Percentiles rank a stretch among this genome's conserved stretches.
These are phyloP conservation scores for Rhododendron mucronatum DNA, from an alignment of 148 eudicot species.

Conservation along the genomic window DNA sequence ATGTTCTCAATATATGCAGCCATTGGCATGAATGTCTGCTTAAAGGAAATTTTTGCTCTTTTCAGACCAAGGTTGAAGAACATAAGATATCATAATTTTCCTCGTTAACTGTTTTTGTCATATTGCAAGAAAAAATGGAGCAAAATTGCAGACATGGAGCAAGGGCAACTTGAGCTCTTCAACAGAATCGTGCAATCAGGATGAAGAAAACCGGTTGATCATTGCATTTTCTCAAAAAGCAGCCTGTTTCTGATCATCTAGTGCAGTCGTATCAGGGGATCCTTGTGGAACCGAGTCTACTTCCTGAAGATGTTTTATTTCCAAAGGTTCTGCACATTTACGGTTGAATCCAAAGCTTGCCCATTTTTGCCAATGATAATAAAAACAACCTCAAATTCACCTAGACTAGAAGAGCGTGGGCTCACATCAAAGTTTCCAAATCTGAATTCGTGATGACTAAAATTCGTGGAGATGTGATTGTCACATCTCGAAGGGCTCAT, in stretches of 20 bases:
- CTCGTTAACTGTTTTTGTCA: not conserved
- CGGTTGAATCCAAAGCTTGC: not conserved
- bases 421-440: not conserved
- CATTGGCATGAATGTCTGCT: not conserved
- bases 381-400: not conserved
- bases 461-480: not conserved
- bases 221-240: not conserved
- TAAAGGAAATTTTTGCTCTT: not conserved
- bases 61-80: not conserved
- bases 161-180: not conserved
- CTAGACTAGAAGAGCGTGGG: not conserved
- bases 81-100: not conserved
- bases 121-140: not conserved
- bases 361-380: not conserved
- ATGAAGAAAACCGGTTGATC: not conserved
- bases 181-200: not conserved
- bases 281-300: not conserved
- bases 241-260: not conserved
- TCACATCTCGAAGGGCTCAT: not conserved
- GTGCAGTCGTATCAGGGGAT: not conserved
- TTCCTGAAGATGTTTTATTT: not conserved
- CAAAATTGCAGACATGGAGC: not conserved
- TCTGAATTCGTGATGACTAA: not conserved
- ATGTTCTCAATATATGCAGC: not conserved
- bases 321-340: not conserved